Percentiles rank a stretch among this genome's conserved stretches.
Conservation (phyloP, 73 alveolate species). For the Stentor roeselii region DNA sequence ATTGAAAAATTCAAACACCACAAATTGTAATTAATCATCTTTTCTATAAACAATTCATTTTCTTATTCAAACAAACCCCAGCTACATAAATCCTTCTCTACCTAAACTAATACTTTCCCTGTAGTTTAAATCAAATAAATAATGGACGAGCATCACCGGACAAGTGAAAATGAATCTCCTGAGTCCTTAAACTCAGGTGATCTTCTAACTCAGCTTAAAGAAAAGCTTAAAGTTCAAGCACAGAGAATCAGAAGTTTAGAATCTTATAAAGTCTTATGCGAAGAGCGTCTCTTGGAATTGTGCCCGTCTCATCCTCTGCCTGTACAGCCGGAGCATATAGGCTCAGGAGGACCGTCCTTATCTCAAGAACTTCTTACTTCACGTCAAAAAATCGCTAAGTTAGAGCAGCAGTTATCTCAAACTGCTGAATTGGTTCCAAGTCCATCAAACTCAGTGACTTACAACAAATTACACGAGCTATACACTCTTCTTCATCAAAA, state of each 20-base stretch:
- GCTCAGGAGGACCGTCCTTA: background rate
- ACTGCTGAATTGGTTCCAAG: slow-evolving; percentile 38
- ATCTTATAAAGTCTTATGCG: slow-evolving; percentile 27
- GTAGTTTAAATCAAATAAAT: slow-evolving; percentile 5
- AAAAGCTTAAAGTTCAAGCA: slow-evolving; percentile 15
- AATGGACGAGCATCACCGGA: slow-evolving; percentile 26
- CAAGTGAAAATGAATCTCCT: background rate
- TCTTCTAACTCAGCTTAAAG: background rate
- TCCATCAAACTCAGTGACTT: background rate
- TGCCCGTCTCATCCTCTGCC: slow-evolving; percentile 30
- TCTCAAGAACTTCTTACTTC: slow-evolving; percentile 1
- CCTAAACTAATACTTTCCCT: background rate
- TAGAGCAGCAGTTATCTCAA: slow-evolving; percentile 1
- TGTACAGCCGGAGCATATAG: slow-evolving; percentile 3
- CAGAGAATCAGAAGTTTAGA: slow-evolving; percentile 22
- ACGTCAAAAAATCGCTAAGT: background rate
- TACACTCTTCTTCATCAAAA: background rate
- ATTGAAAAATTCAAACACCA: too few species aligned
- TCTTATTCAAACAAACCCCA: background rate
- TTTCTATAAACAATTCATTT: background rate
- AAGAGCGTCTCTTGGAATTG: slow-evolving; percentile 1
- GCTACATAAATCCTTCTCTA: background rate
- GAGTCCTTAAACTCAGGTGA: slow-evolving; percentile 26
- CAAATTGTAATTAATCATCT: background rate
- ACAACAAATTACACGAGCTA: background rate